Conservation (phyloP, 23 red algal genomes). For the Cyanidioschyzon merolae region DNA sequence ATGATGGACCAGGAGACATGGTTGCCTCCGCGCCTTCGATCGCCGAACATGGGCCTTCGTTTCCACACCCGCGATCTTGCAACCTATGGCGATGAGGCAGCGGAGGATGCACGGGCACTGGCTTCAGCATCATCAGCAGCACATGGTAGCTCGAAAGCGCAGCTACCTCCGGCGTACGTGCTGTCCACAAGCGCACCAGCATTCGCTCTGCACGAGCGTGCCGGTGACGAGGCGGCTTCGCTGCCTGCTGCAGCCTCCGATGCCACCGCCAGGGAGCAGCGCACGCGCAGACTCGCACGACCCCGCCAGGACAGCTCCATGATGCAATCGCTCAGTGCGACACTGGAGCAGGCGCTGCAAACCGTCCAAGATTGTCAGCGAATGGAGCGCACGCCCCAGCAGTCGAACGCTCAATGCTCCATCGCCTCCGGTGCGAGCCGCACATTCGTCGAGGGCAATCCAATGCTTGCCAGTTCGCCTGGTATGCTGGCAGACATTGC, state of each 20-base stretch:
- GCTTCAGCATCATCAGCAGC: background rate
- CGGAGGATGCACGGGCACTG: background rate
- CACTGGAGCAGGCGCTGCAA: background rate
- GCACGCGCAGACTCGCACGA: too few relatives aligned
- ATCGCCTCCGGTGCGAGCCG: too few relatives aligned
- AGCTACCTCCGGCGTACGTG: background rate
- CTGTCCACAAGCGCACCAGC: background rate
- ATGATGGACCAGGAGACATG: background rate
- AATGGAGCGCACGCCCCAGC: background rate
- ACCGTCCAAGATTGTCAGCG: background rate
- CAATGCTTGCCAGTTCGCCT: background rate
- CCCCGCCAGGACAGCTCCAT: too few relatives aligned
- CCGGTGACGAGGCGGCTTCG: background rate
- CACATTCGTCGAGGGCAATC: background rate
- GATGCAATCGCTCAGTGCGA: background rate
- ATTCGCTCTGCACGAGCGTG: background rate
- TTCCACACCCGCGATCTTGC: background rate
- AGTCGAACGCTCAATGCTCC: too few relatives aligned
- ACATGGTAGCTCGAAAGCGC: background rate
- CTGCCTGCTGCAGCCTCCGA: background rate
- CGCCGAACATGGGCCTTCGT: background rate
- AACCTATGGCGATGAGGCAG: background rate
- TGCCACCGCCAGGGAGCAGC: background rate
- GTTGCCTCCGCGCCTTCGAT: background rate
- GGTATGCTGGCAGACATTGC: background rate